These are phyloP conservation scores for Neckera pumila DNA, from an alignment of 225 moss, liverwort and hornwort genomes.

Conservation along the genomic window DNA sequence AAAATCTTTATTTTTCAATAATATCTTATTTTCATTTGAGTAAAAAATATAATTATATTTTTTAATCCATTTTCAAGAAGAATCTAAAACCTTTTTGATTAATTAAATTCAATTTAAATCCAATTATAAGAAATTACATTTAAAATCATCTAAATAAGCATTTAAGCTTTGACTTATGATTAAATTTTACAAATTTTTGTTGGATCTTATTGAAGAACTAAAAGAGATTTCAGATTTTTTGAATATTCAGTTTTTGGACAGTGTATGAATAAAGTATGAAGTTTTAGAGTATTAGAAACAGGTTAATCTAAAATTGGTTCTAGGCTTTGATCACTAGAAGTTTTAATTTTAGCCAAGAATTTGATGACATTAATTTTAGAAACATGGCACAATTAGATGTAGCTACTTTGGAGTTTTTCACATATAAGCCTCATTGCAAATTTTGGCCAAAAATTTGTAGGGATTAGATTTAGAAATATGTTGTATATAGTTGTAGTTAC, in stretches of 20 bases:
- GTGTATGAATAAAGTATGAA: background rate
- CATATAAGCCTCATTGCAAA: background rate
- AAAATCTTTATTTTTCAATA: too few relatives aligned
- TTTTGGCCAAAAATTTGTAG: background rate
- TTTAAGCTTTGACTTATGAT: rapidly evolving
- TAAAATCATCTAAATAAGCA: background rate
- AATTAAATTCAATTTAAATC: background rate
- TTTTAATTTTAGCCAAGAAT: background rate
- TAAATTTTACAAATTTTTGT: background rate
- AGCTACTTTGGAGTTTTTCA: background rate
- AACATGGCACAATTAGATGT: background rate
- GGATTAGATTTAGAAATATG: background rate
- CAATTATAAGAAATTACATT: background rate
- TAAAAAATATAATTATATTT: too few relatives aligned
- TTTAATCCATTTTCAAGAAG: too few relatives aligned
- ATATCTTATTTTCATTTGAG: too few relatives aligned
- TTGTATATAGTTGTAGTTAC: background rate
- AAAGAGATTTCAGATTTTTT: background rate
- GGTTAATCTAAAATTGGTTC: background rate
- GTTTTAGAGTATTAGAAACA: background rate
- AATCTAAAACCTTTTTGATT: too few relatives aligned
- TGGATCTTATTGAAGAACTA: background rate
- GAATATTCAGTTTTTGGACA: rapidly evolving
- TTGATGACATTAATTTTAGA: background rate
- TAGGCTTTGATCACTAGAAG: too few relatives aligned